Evolutionary conservation across 257 asterid species (phyloP), one percentile per base, ranked within the genome.

Genomic region (Solanum ossicruentum): DNA sequence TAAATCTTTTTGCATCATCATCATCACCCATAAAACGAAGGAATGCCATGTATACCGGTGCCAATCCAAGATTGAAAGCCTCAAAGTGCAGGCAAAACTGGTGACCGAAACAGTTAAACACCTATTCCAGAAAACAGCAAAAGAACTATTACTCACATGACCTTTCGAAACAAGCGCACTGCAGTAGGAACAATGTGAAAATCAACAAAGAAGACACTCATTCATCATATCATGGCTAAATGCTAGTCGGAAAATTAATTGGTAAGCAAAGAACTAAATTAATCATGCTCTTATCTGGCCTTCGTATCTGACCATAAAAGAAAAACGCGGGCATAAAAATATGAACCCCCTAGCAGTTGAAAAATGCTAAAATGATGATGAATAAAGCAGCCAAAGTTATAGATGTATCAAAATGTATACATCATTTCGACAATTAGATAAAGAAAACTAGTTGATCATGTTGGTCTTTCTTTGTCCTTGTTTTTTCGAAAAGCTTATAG

Each of bases 21-120:
- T 89, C 88, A 66, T 79, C 88, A 12, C 91, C 91, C 91, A 89
- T 87, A 58, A 89, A 89, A 32, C 89, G 87, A 43, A 89, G 83
- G 78, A 87, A 89, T 21, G 90, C 88, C 86, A 89, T 85, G 84
- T 89, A 89, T 28, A 89, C 91, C 0, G 90, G 91, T 12, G 91
- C 88, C 86, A 45, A 75, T 21, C 89, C 89, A 16, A 89, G 73
- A 16, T 84, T 85, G 80, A 87, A 87, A 51, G 91, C 91, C 82
- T 89, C 90, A 49, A 89, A 89, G 58, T 87, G 90, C 67, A 89
- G 81, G 71, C 91, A 89, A 17, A 87, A 89, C 39, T 84, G 86
- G 75, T 89, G 67, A 43, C 89, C 89, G n/a, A 87, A 89, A 88
- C 91, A 89, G 83, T 89, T 84, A 86, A 89, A 87, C 21, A 89